Percentiles rank a stretch among this genome's conserved stretches.
These are phyloP conservation scores for Cylindrotheca fusiformis DNA, from an alignment of 108 stramenopile genomes.

Conservation along the genomic window DNA sequence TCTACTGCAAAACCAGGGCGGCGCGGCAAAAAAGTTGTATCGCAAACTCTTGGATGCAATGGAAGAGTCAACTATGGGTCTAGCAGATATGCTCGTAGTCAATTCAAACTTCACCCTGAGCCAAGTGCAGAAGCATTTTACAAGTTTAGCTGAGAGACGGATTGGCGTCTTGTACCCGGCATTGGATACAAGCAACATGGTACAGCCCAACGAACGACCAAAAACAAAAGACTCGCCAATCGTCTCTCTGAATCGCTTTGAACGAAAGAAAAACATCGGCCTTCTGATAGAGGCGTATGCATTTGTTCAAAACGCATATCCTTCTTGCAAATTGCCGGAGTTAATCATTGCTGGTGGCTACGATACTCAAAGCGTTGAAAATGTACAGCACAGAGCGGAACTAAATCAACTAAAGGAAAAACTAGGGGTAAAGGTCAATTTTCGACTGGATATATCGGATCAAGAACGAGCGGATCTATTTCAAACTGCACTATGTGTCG, in stretches of 20 bases:
- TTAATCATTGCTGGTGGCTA: slow-evolving; percentile 96
- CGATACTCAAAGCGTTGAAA: slow-evolving; percentile 90
- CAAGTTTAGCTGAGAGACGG: slow-evolving; percentile 24
- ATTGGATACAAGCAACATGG: slow-evolving; percentile 17
- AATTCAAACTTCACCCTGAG: slow-evolving; percentile 91
- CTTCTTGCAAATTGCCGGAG: slow-evolving; percentile 19
- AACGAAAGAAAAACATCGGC: slow-evolving; percentile 96
- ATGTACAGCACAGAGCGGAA: slow-evolving; percentile 89
- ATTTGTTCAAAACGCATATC: slow-evolving; percentile 18
- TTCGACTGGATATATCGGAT: slow-evolving; percentile 78
- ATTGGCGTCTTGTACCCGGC: slow-evolving; percentile 25
- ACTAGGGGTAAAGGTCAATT: slow-evolving; percentile 39
- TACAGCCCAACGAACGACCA: slow-evolving; percentile 17
- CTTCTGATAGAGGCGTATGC: slow-evolving; percentile 68
- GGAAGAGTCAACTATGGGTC: slow-evolving; percentile 85
- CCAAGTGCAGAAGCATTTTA: slow-evolving; percentile 75
- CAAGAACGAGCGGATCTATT: slow-evolving; percentile 69
- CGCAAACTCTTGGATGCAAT: slow-evolving; percentile 50
- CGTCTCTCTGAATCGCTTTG: slow-evolving; percentile 93
- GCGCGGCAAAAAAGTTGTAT: slow-evolving; percentile 47
- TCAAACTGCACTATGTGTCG: slow-evolving; percentile 61
- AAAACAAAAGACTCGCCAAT: slow-evolving; percentile 37
- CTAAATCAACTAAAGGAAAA: slow-evolving; percentile 48
- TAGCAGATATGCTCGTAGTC: slow-evolving; percentile 84
- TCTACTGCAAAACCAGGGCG: slow-evolving; percentile 53